Conservation (phyloP, 2,329 filamentous ascomycete species). For the Arthrinium puccinioides region DNA sequence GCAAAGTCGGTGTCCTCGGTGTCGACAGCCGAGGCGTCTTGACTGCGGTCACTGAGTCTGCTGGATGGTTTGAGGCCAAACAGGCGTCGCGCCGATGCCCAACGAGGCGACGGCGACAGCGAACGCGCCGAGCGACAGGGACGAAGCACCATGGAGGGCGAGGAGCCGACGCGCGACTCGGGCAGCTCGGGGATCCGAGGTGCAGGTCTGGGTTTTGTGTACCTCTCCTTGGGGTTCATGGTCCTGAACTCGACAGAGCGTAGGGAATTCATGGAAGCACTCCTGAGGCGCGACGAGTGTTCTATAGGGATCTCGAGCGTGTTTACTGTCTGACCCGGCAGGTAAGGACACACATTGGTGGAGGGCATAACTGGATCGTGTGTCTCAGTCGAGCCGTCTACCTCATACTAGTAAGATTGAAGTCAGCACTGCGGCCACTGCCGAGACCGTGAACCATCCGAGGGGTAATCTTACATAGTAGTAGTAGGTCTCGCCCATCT, state of each 20-base stretch:
- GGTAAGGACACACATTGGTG: constrained; percentile 74
- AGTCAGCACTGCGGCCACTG: constrained; percentile 16
- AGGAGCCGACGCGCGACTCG: constrained; percentile 26
- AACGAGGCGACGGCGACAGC: constrained; percentile 40
- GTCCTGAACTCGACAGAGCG: constrained; percentile 57
- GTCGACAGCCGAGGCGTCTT: constrained; percentile 21
- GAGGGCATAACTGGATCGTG: constrained; percentile 66
- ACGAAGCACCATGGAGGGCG: constrained; percentile 17
- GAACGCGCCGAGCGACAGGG: constrained; percentile 30
- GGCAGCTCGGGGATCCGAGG: constrained; percentile 37
- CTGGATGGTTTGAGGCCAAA: constrained; percentile 35
- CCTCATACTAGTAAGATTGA: constrained; percentile 58
- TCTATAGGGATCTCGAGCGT: constrained; percentile 74
- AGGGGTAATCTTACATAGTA: constrained; percentile 67
- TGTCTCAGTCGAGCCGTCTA: constrained; percentile 71
- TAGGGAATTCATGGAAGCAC: constrained; percentile 58
- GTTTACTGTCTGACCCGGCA: constrained; percentile 85
- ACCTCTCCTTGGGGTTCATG: constrained; percentile 73
- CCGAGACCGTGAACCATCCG: too few relatives aligned
- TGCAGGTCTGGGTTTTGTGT: constrained; percentile 58
- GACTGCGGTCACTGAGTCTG: constrained; percentile 22
- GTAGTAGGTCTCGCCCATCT: constrained; percentile 91
- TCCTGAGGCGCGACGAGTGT: constrained; percentile 50
- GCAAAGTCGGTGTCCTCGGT: constrained; percentile 7
- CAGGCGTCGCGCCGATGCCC: constrained; percentile 43